phyloP scores from a whole-genome alignment of 495 filamentous ascomycete genomes.

The Pseudomonodictys pantanalensis region DNA sequence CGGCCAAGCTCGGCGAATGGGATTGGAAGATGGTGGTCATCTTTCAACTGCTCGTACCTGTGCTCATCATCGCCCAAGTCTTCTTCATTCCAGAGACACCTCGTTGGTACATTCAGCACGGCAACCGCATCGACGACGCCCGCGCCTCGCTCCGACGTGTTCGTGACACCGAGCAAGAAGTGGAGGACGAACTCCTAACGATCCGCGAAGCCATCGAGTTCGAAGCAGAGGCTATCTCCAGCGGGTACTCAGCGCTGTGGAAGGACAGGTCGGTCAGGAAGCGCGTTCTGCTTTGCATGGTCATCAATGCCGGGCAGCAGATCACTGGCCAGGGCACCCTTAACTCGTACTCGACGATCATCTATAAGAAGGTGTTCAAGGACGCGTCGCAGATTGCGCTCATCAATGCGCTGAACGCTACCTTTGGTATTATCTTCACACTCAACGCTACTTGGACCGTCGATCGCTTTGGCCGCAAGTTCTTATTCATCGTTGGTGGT shows the following conservation, averaged over 20 bases:
- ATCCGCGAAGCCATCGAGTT: slow-evolving; percentile 62
- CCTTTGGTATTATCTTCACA: slow-evolving; percentile 42
- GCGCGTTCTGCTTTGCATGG: slow-evolving; percentile 52
- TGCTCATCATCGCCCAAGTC: slow-evolving; percentile 51
- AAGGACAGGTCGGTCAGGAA: slow-evolving; percentile 61
- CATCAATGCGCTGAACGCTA: slow-evolving; percentile 41
- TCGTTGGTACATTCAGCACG: slow-evolving; percentile 57
- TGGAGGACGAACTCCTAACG: slow-evolving; percentile 55
- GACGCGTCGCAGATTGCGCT: slow-evolving; percentile 36
- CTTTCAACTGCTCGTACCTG: slow-evolving; percentile 58
- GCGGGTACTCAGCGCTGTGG: slow-evolving; percentile 56
- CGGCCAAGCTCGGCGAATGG: slow-evolving; percentile 54
- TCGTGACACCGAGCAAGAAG: slow-evolving; percentile 57
- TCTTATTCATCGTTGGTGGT: slow-evolving; percentile 55
- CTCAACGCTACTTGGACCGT: slow-evolving; percentile 37
- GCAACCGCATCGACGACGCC: slow-evolving; percentile 55
- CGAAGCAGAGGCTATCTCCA: slow-evolving; percentile 59
- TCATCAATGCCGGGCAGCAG: slow-evolving; percentile 62
- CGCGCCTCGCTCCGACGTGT: slow-evolving; percentile 49
- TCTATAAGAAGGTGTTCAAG: slow-evolving; percentile 63
- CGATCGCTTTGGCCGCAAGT: slow-evolving; percentile 58
- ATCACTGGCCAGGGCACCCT: slow-evolving; percentile 61
- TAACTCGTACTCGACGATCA: slow-evolving; percentile 61
- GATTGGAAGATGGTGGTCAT: slow-evolving; percentile 63
- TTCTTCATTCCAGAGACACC: slow-evolving; percentile 59